Evolutionary conservation across 495 filamentous ascomycete genomes (phyloP).

Genomic region (Coniosporium apollinis): DNA sequence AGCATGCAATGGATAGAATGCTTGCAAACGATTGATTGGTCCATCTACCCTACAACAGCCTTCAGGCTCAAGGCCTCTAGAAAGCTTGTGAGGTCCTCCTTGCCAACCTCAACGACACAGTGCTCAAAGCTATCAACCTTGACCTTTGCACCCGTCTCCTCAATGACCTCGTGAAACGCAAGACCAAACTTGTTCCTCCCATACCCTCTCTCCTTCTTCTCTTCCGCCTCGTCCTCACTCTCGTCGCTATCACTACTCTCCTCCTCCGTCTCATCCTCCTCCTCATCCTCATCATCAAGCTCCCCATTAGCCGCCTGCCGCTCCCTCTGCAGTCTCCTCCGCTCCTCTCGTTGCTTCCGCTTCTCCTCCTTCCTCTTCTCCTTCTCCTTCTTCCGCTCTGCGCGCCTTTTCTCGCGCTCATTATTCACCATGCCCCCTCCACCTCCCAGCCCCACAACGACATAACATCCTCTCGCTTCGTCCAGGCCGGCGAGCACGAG

Average conservation of each 20-base stretch:
- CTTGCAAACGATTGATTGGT: too few species aligned
- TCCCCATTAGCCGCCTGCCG: conserved; percentile 41
- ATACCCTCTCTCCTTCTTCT: conserved; percentile 38
- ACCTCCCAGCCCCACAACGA: conserved; percentile 76
- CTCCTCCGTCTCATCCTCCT: conserved; percentile 40
- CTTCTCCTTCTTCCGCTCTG: conserved; percentile 40
- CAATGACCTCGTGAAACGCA: conserved; percentile 89
- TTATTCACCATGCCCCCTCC: conserved; percentile 55
- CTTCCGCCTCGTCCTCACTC: conserved; percentile 45
- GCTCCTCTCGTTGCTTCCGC: conserved; percentile 41
- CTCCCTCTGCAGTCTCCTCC: conserved; percentile 22
- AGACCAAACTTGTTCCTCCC: conserved; percentile 79
- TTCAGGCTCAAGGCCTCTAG: conserved; percentile 84
- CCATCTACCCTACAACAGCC: conserved; percentile 78
- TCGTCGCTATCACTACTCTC: conserved; percentile 22
- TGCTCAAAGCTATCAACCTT: conserved; percentile 94
- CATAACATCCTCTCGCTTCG: conserved; percentile 72
- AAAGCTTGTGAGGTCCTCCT: conserved; percentile 85
- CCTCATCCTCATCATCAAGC: conserved; percentile 28
- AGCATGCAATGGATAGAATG: too few species aligned
- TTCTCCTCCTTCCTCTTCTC: conserved; percentile 41
- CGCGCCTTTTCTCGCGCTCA: conserved; percentile 43
- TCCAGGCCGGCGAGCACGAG: conserved; percentile 82
- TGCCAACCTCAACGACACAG: conserved; percentile 89
- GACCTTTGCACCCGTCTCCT: conserved; percentile 77